Conservation (phyloP, 306 rosid species). For the Cicer cuneatum region DNA sequence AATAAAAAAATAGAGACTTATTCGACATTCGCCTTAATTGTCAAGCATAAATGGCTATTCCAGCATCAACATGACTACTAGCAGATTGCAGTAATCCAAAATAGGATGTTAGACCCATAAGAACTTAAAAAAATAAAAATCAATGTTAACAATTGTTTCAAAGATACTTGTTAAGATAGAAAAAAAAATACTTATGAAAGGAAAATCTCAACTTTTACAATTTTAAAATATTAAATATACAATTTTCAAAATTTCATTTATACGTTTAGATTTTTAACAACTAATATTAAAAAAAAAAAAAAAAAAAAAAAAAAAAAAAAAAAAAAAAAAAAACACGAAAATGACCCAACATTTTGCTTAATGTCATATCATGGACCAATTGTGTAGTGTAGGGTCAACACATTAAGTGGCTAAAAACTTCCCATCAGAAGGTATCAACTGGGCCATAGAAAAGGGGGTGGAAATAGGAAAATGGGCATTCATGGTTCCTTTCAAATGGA, state of each 20-base stretch:
- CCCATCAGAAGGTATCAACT: slow-evolving; percentile 30
- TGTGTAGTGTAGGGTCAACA: slow-evolving; percentile 42
- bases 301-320: neutral
- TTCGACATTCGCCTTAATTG: no score
- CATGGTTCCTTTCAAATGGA: slow-evolving; percentile 42
- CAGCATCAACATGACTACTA: slow-evolving; percentile 38
- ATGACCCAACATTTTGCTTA: slow-evolving; percentile 52
- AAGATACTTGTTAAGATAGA: no score
- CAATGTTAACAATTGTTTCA: no score
- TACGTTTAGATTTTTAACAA: no score
- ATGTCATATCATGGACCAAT: slow-evolving; percentile 40
- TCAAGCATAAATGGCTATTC: slow-evolving; percentile 33
- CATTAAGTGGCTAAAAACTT: slow-evolving; percentile 40
- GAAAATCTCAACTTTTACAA: no score
- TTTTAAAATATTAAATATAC: no score
- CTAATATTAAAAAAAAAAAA: no score
- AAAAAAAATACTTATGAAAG: no score
- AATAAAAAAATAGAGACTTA: no score
- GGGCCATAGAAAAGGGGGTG: slow-evolving; percentile 7
- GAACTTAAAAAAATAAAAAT: neutral
- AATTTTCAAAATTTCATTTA: no score
- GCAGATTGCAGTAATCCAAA: slow-evolving; percentile 40
- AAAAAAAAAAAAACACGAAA: slow-evolving; percentile 47
- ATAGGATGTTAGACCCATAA: slow-evolving; percentile 47
- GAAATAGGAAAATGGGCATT: slow-evolving; percentile 27